Evolutionary conservation across 768 basidiomycete species (phyloP).

Genomic region (Xerocomus potaroensis): DNA sequence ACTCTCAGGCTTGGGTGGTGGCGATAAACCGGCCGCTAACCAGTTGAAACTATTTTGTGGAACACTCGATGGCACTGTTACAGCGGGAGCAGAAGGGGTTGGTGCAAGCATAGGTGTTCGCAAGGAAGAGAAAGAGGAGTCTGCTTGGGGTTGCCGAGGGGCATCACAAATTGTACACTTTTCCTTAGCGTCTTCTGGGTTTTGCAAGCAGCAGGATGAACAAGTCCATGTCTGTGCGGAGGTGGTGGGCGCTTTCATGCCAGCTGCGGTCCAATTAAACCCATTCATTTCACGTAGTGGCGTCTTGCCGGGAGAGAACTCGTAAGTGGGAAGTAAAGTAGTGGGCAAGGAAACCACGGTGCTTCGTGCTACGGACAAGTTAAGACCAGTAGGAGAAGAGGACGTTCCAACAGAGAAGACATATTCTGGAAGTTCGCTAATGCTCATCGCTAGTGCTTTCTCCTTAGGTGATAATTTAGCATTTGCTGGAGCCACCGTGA

Average conservation of each 20-base stretch:
- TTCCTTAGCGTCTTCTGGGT: constrained; percentile 33
- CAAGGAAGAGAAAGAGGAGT: constrained; percentile 12
- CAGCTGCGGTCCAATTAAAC: constrained; percentile 64
- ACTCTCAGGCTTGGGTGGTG: constrained; percentile 19
- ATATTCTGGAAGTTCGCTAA: constrained; percentile 35
- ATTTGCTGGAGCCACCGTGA: constrained; percentile 11
- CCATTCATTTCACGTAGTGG: constrained; percentile 28
- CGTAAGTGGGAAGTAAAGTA: constrained; percentile 44
- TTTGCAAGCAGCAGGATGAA: constrained; percentile 43
- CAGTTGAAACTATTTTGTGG: constrained; percentile 33
- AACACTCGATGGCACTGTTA: constrained; percentile 2
- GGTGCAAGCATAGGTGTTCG: not conserved
- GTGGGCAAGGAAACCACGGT: constrained; percentile 38
- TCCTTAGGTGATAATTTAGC: constrained; percentile 26
- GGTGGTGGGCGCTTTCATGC: constrained; percentile 42
- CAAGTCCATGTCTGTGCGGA: constrained; percentile 50
- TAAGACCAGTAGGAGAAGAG: constrained; percentile 17
- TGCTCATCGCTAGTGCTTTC: constrained; percentile 25
- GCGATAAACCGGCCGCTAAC: constrained; percentile 35
- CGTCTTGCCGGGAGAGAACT: constrained; percentile 26
- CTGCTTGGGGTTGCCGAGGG: constrained; percentile 25
- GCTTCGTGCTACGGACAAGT: constrained; percentile 24
- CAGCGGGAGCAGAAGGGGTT: not conserved
- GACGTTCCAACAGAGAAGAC: constrained; percentile 19
- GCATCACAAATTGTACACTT: constrained; percentile 47